Conservation (phyloP, 768 basidiomycete genomes). For the Hypholoma fasciculare region DNA sequence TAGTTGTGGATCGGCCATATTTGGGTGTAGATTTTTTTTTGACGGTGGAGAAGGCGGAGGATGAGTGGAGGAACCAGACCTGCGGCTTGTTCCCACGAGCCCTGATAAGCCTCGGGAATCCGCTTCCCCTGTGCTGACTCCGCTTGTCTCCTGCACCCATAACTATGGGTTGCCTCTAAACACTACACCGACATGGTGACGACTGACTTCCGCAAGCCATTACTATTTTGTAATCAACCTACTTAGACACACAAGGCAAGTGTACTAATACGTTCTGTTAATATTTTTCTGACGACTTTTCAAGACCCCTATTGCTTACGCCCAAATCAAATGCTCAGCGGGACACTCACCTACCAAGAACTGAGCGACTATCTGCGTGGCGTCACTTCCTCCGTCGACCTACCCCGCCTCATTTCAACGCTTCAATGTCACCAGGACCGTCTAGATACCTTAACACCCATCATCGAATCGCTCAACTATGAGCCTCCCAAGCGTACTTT, state of each 20-base stretch:
- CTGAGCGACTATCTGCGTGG: slow-evolving; percentile 1
- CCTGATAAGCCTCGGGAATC: not conserved
- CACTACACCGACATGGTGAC: slow-evolving; percentile 1
- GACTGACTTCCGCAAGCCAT: not conserved
- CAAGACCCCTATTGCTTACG: not conserved
- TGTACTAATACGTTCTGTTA: not conserved
- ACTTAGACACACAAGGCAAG: not conserved
- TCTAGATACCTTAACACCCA: not conserved
- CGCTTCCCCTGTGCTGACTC: not conserved
- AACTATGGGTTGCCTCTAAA: not conserved
- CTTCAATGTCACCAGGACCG: slow-evolving; percentile 4
- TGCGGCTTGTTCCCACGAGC: not conserved
- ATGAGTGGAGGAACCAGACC: not conserved
- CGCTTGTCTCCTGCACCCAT: not conserved
- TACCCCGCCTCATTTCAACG: slow-evolving; percentile 3
- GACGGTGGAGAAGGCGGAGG: not conserved
- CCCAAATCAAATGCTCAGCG: not conserved
- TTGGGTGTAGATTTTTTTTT: too few relatives aligned
- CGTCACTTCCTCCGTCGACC: not conserved
- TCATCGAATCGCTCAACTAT: not conserved
- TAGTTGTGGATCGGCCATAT: not conserved
- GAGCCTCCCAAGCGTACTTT: not conserved
- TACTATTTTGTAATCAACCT: not conserved
- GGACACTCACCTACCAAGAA: slow-evolving; percentile 3
- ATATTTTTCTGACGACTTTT: not conserved